Evolutionary conservation across 208 protist species (phyloP).

Genomic region (Zelonia costaricensis): DNA sequence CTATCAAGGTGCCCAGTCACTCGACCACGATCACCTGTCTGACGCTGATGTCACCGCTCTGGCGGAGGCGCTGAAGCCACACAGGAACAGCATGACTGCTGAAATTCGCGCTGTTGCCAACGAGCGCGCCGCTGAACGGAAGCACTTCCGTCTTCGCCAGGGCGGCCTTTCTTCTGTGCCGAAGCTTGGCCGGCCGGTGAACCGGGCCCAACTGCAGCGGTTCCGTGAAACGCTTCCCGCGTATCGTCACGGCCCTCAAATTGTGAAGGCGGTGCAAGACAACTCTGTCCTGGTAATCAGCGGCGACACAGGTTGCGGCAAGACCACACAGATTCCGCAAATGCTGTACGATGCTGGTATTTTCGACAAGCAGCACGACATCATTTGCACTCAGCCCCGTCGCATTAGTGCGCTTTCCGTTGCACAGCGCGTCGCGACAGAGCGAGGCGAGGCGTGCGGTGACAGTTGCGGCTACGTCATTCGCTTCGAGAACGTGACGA

Average conservation of each 20-base stretch:
- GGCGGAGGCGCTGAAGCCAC: slow-evolving; percentile 22
- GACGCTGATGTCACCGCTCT: slow-evolving; percentile 30
- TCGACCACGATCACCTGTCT: slow-evolving; percentile 47
- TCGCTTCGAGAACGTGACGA: slow-evolving; percentile 84
- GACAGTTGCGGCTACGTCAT: slow-evolving; percentile 91
- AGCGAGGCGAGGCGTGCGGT: slow-evolving; percentile 83
- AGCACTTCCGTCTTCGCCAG: slow-evolving; percentile 42
- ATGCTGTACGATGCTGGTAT: slow-evolving; percentile 69
- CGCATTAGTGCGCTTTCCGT: slow-evolving; percentile 92
- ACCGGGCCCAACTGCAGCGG: slow-evolving; percentile 39
- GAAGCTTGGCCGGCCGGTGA: slow-evolving; percentile 4
- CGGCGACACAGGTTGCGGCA: slow-evolving; percentile 98
- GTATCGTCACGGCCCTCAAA: slow-evolving; percentile 46
- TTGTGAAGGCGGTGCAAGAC: slow-evolving; percentile 55
- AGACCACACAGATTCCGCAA: slow-evolving; percentile 96
- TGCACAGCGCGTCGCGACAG: slow-evolving; percentile 84
- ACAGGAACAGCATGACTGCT: slow-evolving; percentile 51
- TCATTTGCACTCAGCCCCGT: slow-evolving; percentile 91
- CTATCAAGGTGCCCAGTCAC: slow-evolving; percentile 76
- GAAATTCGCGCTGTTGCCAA: slow-evolving; percentile 44
- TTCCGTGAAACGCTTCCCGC: slow-evolving; percentile 68
- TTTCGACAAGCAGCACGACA: slow-evolving; percentile 48
- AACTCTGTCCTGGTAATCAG: slow-evolving; percentile 88
- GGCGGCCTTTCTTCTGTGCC: slow-evolving; percentile 41
- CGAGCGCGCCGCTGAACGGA: slow-evolving; percentile 5